These are phyloP conservation scores for Fusarium continuum DNA, from an alignment of 2,329 filamentous ascomycete species.

Conservation along the genomic window DNA sequence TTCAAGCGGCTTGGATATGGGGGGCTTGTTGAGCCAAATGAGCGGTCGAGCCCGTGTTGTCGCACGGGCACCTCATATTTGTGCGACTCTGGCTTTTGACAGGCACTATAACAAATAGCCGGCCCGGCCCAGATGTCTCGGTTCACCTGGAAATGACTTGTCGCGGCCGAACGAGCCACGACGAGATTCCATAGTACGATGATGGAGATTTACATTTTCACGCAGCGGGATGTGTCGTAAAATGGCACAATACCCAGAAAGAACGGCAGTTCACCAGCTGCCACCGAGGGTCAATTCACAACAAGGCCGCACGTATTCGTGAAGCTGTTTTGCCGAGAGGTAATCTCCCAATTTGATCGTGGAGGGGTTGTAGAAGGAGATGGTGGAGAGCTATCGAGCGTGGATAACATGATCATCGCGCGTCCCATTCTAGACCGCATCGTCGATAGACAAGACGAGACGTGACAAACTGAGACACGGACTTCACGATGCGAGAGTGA, in stretches of 20 bases:
- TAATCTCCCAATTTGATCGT: conserved; percentile 1
- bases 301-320: not conserved
- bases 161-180: conserved; percentile 9
- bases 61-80: not conserved
- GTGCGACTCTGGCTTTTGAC: conserved; percentile 6
- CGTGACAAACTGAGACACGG: conserved; percentile 26
- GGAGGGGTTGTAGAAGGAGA: conserved; percentile 3
- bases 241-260: not conserved
- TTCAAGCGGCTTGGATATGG: not conserved
- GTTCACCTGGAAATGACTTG: conserved; percentile 16
- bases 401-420: conserved; percentile 24
- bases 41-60: not conserved
- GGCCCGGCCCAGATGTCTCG: conserved; percentile 12
- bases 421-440: conserved; percentile 28
- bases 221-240: not conserved
- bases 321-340: conserved; percentile 1
- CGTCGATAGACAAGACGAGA: conserved; percentile 15
- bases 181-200: conserved; percentile 1
- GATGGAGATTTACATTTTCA: not conserved
- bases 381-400: conserved; percentile 17
- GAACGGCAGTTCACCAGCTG: not conserved
- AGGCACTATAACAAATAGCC: not conserved
- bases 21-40: not conserved
- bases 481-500: conserved; percentile 7
- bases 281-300: not conserved